phyloP scores from a whole-genome alignment of 441 rosid species.

The Isatis lusitanica region DNA sequence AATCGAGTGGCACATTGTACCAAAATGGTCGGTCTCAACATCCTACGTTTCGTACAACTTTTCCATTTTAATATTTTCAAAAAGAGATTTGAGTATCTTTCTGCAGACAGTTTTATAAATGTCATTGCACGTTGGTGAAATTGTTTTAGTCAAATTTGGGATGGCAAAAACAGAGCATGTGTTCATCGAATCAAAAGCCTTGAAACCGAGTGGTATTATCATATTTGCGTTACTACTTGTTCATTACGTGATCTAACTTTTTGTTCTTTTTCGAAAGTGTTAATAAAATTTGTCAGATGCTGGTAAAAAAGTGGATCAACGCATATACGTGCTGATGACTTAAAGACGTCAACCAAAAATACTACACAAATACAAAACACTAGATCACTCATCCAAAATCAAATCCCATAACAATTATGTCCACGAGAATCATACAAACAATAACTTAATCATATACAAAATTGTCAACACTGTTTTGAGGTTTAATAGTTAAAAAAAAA shows the following conservation, averaged over 20 bases:
- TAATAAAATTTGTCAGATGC: too few relatives aligned
- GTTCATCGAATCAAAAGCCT: not conserved
- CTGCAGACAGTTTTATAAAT: not conserved
- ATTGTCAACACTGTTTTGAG: not conserved
- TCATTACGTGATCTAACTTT: too few relatives aligned
- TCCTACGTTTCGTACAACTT: not conserved
- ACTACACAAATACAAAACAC: too few relatives aligned
- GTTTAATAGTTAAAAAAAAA: not conserved
- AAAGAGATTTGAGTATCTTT: not conserved
- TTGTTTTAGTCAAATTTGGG: not conserved
- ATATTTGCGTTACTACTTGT: too few relatives aligned
- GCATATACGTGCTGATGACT: not conserved
- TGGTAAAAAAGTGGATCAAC: not conserved
- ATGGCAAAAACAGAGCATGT: not conserved
- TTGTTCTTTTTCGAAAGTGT: too few relatives aligned
- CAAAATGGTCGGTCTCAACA: slow-evolving; percentile 24
- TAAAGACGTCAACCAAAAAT: not conserved
- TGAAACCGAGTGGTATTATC: too few relatives aligned
- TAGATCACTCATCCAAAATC: not conserved
- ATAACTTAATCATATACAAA: not conserved
- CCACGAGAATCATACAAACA: not conserved
- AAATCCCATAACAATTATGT: not conserved
- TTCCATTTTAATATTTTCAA: not conserved
- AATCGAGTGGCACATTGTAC: slow-evolving; percentile 27
- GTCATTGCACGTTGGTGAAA: not conserved